Conservation (phyloP, 2,329 filamentous ascomycete genomes). For the Aspergillus pseudotamarii region DNA sequence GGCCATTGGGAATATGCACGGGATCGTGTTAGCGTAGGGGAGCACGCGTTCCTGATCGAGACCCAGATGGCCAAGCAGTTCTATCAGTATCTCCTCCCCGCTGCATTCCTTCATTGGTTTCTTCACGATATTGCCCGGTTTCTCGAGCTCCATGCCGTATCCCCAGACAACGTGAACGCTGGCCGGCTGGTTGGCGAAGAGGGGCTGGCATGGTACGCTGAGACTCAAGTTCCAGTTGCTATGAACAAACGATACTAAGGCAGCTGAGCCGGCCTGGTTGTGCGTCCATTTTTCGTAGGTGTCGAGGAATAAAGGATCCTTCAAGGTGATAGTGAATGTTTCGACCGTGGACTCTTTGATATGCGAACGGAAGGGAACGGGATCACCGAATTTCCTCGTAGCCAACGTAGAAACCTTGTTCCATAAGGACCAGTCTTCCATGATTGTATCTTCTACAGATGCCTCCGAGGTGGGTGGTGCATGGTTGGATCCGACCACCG, state of each 20-base stretch:
- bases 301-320: slow-evolving; percentile 30
- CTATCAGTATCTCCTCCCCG: slow-evolving; percentile 41
- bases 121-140: slow-evolving; percentile 39
- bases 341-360: slow-evolving; percentile 39
- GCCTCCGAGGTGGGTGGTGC: slow-evolving; percentile 18
- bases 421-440: slow-evolving; percentile 44
- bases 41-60: slow-evolving; percentile 32
- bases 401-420: slow-evolving; percentile 33
- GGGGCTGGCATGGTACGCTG: slow-evolving; percentile 45
- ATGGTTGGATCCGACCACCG: slow-evolving; percentile 36
- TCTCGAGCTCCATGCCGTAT: slow-evolving; percentile 40
- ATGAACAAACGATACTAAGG: slow-evolving; percentile 40
- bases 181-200: slow-evolving; percentile 42
- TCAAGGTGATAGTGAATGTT: slow-evolving; percentile 44
- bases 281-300: slow-evolving; percentile 30
- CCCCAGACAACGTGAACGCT: slow-evolving; percentile 42
- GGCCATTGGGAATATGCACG: slow-evolving; percentile 12
- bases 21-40: slow-evolving; percentile 34
- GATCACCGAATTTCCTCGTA: slow-evolving; percentile 37
- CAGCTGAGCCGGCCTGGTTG: slow-evolving; percentile 33
- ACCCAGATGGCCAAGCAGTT: slow-evolving; percentile 41
- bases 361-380: slow-evolving; percentile 36
- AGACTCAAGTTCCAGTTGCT: slow-evolving; percentile 45
- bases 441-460: slow-evolving; percentile 22
- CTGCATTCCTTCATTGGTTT: slow-evolving; percentile 45